These are phyloP conservation scores for Citrus australasica DNA, from an alignment of 345 rosid genomes.

Conservation along the genomic window DNA sequence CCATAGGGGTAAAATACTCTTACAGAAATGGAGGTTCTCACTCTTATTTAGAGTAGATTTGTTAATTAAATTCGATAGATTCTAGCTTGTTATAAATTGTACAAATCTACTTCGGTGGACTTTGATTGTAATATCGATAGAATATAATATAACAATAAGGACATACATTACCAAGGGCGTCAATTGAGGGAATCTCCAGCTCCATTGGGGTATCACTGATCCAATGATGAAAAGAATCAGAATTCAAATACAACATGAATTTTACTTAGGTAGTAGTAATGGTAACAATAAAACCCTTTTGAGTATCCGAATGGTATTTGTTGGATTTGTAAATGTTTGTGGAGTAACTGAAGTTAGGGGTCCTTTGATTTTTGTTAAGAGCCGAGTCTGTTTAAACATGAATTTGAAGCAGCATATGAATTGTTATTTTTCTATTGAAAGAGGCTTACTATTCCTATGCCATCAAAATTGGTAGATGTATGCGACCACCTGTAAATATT, in stretches of 20 bases:
- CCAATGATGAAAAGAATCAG: background rate
- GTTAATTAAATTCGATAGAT: no score
- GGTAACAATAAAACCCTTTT: background rate
- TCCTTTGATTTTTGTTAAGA: background rate
- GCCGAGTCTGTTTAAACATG: background rate
- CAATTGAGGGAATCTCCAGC: slow-evolving; percentile 66
- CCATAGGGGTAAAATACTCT: no score
- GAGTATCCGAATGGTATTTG: background rate
- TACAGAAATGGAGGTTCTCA: no score
- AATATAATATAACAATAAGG: slow-evolving; percentile 25
- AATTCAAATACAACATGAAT: background rate
- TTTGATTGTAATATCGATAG: no score
- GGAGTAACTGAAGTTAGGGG: no score
- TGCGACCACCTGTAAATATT: background rate
- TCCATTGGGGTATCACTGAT: slow-evolving; percentile 63
- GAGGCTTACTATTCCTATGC: background rate
- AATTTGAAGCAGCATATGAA: background rate
- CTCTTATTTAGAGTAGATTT: no score
- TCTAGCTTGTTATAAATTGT: no score
- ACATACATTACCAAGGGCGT: slow-evolving; percentile 65
- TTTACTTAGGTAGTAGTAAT: background rate
- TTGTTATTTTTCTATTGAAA: background rate
- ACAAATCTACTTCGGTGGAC: no score
- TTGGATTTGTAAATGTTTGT: no score
- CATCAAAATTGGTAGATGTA: background rate